phyloP scores from a whole-genome alignment of 2,329 filamentous ascomycete genomes.

The Xenosphaeropsis pyriputrescens region DNA sequence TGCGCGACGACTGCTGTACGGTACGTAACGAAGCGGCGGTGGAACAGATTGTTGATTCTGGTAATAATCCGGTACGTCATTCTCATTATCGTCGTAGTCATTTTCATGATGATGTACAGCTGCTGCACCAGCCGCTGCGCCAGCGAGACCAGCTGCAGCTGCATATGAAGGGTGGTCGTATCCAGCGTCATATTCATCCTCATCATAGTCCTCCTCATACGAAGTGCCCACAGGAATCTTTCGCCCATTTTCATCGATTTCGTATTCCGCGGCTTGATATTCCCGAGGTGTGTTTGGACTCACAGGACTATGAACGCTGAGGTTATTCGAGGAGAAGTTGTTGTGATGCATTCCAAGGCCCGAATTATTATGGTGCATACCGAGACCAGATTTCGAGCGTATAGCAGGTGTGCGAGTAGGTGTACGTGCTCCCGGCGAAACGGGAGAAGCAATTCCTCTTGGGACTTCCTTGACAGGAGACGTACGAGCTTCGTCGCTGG shows the following conservation, averaged over 20 bases:
- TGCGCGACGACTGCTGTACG: constrained; percentile 55
- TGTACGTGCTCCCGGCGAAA: constrained; percentile 29
- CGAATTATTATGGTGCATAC: constrained; percentile 41
- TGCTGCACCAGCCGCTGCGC: constrained; percentile 20
- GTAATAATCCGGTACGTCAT: constrained; percentile 26
- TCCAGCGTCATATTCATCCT: constrained; percentile 16
- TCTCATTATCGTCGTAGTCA: constrained; percentile 13
- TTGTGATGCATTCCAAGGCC: constrained; percentile 52
- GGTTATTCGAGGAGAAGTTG: constrained; percentile 26
- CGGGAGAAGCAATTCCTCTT: constrained; percentile 42
- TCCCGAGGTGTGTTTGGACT: constrained; percentile 27
- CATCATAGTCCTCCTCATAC: constrained; percentile 5
- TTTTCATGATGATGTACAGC: constrained; percentile 19
- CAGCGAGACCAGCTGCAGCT: constrained; percentile 11
- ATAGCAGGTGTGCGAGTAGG: constrained; percentile 44
- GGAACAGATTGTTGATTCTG: constrained; percentile 40
- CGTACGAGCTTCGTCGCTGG: constrained; percentile 37
- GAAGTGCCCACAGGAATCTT: constrained; percentile 13
- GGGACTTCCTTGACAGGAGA: constrained; percentile 49
- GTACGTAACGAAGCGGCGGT: constrained; percentile 48
- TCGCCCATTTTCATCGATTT: constrained; percentile 17
- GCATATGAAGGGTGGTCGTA: constrained; percentile 12
- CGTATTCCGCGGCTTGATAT: constrained; percentile 11
- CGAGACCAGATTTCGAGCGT: constrained; percentile 38
- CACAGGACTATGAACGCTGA: constrained; percentile 27